Conservation (phyloP, 108 stramenopile genomes). For the Cyclostephanos tholiformis region DNA sequence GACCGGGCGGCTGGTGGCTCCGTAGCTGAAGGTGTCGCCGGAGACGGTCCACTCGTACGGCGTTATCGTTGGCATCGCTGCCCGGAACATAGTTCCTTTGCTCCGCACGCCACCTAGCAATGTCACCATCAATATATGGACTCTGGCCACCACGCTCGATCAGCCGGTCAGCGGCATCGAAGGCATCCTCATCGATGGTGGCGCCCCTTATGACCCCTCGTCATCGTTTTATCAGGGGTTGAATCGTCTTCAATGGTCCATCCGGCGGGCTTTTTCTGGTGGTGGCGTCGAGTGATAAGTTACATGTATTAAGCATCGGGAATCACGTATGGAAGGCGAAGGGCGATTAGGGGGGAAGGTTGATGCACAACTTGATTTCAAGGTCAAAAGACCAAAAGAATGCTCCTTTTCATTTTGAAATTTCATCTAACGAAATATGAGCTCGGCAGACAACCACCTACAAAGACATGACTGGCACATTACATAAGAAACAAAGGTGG, state of each 20-base stretch:
- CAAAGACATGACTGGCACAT: too few relatives aligned
- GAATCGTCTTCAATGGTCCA: conserved; percentile 83
- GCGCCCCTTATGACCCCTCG: neutral
- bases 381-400: conserved; percentile 17
- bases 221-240: conserved; percentile 48
- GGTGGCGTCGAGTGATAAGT: conserved; percentile 76
- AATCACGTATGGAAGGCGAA: conserved; percentile 74
- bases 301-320: conserved; percentile 78
- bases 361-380: conserved; percentile 66
- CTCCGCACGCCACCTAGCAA: conserved; percentile 56
- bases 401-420: neutral
- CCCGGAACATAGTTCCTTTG: conserved; percentile 49
- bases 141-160: conserved; percentile 79
- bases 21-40: conserved; percentile 18
- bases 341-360: conserved; percentile 72
- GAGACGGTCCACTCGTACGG: conserved; percentile 73
- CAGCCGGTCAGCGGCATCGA: conserved; percentile 80
- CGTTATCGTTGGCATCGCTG: conserved; percentile 71
- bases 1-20: too few relatives aligned
- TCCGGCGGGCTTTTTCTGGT: conserved; percentile 76
- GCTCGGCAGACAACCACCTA: too few relatives aligned
- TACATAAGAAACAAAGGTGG: too few relatives aligned
- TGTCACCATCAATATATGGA: conserved; percentile 85
- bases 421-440: too few relatives aligned
- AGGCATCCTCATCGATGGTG: conserved; percentile 63